Evolutionary conservation across 2,329 filamentous ascomycete species (phyloP).

Genomic region (Berkeleyomyces basicola): DNA sequence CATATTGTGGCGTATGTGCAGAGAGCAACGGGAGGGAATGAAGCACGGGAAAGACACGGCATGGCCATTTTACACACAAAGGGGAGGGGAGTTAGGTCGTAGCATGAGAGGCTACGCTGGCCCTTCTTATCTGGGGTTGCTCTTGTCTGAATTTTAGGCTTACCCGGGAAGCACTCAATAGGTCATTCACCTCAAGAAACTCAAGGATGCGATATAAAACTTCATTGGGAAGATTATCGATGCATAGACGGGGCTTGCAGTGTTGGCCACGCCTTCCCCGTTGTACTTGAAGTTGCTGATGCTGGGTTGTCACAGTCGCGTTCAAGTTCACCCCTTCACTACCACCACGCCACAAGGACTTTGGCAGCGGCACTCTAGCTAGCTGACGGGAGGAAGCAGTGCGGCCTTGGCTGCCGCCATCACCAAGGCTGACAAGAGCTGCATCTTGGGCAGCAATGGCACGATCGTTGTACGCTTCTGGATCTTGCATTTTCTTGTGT

Average conservation of each 20-base stretch:
- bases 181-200: constrained; percentile 40
- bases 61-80: background rate
- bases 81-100: background rate
- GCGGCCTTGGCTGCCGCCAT: background rate
- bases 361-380: background rate
- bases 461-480: background rate
- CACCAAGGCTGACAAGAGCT: background rate
- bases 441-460: constrained; percentile 1
- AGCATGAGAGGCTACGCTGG: background rate
- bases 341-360: background rate
- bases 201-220: constrained; percentile 37
- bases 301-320: background rate
- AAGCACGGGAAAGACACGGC: background rate
- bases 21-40: background rate
- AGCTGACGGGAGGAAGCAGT: background rate
- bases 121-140: background rate
- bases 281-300: background rate
- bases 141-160: constrained; percentile 15
- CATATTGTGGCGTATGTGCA: no score
- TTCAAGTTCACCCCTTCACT: background rate
- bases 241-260: background rate
- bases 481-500: background rate
- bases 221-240: constrained; percentile 34
- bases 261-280: background rate
- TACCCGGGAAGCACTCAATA: constrained; percentile 40